phyloP scores from a whole-genome alignment of 2,329 filamentous ascomycete species.

The Exophiala oligosperma region DNA sequence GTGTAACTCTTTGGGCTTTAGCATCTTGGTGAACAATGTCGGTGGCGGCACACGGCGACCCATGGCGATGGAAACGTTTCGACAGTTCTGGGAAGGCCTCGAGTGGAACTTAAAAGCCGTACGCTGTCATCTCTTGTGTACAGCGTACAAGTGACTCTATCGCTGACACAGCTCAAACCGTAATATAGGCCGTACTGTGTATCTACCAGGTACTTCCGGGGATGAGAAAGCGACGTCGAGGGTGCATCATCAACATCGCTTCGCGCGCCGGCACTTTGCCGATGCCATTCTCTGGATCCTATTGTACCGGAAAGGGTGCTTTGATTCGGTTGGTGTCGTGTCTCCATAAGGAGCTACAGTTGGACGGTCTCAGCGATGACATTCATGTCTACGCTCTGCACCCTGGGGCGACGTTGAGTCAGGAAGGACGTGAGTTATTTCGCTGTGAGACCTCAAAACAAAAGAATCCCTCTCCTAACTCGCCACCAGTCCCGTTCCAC shows the following conservation, averaged over 20 bases:
- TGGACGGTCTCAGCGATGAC: conserved; percentile 2
- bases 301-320: neutral
- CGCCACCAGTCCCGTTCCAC: neutral
- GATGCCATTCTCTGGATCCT: neutral
- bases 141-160: no score
- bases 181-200: neutral
- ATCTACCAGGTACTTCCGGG: conserved; percentile 5
- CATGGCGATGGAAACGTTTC: conserved; percentile 12
- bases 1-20: neutral
- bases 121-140: no score
- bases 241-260: conserved; percentile 18
- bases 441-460: no score
- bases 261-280: conserved; percentile 13
- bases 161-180: no score
- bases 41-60: conserved; percentile 25
- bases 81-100: neutral
- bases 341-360: conserved; percentile 2
- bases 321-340: neutral
- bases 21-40: conserved; percentile 31
- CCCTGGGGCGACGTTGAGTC: conserved; percentile 5
- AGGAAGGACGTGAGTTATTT: neutral
- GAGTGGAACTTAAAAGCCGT: conserved; percentile 2
- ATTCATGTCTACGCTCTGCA: conserved; percentile 8
- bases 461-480: neutral
- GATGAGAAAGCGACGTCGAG: conserved; percentile 8